phyloP scores from a whole-genome alignment of 768 basidiomycete genomes.

The Boletus tomentosulus region DNA sequence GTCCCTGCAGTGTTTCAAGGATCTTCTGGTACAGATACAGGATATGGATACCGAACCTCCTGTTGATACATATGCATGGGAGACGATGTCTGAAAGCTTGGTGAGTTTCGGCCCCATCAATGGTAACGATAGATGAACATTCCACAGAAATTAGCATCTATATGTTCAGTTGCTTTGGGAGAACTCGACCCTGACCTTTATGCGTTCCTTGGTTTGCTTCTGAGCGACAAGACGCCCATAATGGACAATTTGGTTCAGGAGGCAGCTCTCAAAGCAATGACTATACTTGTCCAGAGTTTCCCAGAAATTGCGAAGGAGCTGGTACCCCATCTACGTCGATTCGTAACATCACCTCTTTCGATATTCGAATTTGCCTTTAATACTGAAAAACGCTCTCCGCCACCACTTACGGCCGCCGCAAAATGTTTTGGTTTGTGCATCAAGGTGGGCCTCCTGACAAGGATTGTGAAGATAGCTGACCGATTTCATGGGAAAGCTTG shows the following conservation, averaged over 20 bases:
- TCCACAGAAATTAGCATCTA: constrained; percentile 74
- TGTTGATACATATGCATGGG: constrained; percentile 86
- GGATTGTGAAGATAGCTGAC: background rate
- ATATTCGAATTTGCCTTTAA: constrained; percentile 86
- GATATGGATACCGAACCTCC: constrained; percentile 79
- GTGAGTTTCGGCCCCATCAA: constrained; percentile 37
- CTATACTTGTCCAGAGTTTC: constrained; percentile 84
- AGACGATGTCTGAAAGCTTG: constrained; percentile 88
- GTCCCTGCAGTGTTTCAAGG: constrained; percentile 73
- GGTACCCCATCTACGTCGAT: constrained; percentile 76
- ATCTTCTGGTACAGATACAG: constrained; percentile 73
- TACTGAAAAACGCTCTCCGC: constrained; percentile 67
- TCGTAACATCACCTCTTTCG: constrained; percentile 82
- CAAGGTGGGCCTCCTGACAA: constrained; percentile 42
- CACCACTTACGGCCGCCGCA: constrained; percentile 79
- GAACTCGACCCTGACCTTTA: constrained; percentile 69
- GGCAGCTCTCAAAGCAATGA: constrained; percentile 82
- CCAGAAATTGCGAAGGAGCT: constrained; percentile 71
- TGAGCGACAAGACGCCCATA: constrained; percentile 79
- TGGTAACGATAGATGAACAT: background rate
- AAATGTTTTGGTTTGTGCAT: constrained; percentile 90
- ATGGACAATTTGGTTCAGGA: constrained; percentile 84
- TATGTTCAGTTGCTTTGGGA: constrained; percentile 70
- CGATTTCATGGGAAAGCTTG: constrained; percentile 45
- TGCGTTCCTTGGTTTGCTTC: constrained; percentile 61